phyloP scores from a whole-genome alignment of 2,329 filamentous ascomycete species.

The Graphiopsis chlorocephala region DNA sequence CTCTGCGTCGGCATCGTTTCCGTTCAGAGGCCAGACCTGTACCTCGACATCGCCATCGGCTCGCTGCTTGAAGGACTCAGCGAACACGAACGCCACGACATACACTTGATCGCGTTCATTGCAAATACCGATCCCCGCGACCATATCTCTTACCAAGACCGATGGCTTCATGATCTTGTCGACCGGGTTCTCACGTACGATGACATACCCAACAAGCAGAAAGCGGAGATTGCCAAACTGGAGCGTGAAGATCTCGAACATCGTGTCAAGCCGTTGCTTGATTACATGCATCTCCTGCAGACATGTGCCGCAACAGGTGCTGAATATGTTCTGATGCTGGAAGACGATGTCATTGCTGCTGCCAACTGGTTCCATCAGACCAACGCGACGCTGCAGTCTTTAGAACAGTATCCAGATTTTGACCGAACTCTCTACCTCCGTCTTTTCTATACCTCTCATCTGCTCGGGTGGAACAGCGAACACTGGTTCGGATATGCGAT shows the following conservation, averaged over 20 bases:
- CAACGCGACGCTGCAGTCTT: not conserved
- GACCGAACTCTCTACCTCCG: conserved; percentile 40
- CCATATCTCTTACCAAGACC: conserved; percentile 42
- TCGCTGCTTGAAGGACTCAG: conserved; percentile 45
- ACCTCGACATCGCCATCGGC: conserved; percentile 43
- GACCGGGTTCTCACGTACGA: conserved; percentile 43
- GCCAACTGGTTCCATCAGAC: not conserved
- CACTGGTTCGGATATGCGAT: conserved; percentile 40
- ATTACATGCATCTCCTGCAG: conserved; percentile 44
- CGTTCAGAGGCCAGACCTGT: conserved; percentile 39
- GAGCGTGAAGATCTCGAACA: conserved; percentile 27
- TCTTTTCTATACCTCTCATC: conserved; percentile 47
- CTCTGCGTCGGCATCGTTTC: conserved; percentile 48
- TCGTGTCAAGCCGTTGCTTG: conserved; percentile 43
- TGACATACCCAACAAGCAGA: conserved; percentile 29
- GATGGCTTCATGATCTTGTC: conserved; percentile 41
- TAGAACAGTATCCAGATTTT: conserved; percentile 21
- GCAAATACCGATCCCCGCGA: conserved; percentile 41
- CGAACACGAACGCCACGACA: conserved; percentile 39
- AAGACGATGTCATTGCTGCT: not conserved
- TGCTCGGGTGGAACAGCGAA: conserved; percentile 47
- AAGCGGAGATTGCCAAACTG: conserved; percentile 36
- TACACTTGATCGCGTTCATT: conserved; percentile 39
- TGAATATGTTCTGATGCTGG: not conserved
- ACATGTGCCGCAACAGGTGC: conserved; percentile 39